Evolutionary conservation across 495 filamentous ascomycete species (phyloP), one percentile per base, ranked within the genome.

Genomic region (Penicillium pancosmium): DNA sequence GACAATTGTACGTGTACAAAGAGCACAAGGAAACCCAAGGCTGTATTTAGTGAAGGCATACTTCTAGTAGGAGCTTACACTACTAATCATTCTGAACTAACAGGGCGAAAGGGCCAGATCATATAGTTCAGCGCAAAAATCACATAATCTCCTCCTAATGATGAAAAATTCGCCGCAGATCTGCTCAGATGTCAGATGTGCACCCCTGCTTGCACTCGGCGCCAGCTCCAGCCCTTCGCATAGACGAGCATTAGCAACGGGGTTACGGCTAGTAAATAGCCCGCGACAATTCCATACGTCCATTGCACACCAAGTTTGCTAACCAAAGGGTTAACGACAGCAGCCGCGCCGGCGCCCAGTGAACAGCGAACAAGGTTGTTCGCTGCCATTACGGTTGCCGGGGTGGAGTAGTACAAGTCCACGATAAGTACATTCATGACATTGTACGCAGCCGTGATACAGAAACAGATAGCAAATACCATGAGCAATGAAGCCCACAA

Each of bases 291-390:
- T 8, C 6, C 35, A 46, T 72, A 73, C 1, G 69, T 68, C 51
- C 51, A 44, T 16, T 54, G 43, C 5, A 57, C 46, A 2, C 69
- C 69, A 13, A 66, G 52, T 3, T 16, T 9, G 3, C 54, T 4
- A 47, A 87, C 84, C 78, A 89, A 82, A 0, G 83, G 84, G 48
- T 80, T 75, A 21, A 90, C 83, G 0, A 78, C 66, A 0, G 82
- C 87, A 19, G 82, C 84, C 2, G 81, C 81, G 0, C 70, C 86
- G 0, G 88, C 89, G 4, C 88, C 88, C 12, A 91, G 63, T 40
- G 86, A 66, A 61, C 88, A 91, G 7, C 88, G 72, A 0, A 85
- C 82, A 9, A 92, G 71, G 64, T 92, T 91, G 59, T 88, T 88
- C 1, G 86, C 84, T 6, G 89, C 88, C 31, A 86, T 85, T 0